Percentiles rank a stretch among this genome's conserved stretches.
phyloP scores from a whole-genome alignment of 768 basidiomycete species.

The Suillus luteus region DNA sequence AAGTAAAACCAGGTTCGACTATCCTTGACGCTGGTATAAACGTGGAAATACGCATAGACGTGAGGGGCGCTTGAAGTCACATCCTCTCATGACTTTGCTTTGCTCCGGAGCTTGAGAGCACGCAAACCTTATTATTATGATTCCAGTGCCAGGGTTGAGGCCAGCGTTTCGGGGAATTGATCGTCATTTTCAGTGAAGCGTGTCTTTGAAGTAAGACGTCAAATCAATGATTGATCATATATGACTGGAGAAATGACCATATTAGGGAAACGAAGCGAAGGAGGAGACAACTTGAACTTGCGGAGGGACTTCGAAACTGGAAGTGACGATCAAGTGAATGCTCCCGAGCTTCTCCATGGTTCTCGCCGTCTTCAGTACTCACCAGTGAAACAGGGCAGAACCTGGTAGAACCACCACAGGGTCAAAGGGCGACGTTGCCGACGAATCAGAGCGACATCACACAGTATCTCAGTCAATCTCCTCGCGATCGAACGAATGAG shows the following conservation, averaged over 20 bases:
- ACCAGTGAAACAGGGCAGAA: constrained; percentile 4
- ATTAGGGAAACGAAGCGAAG: constrained; percentile 2
- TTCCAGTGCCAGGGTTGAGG: neutral
- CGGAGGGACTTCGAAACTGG: constrained; percentile 6
- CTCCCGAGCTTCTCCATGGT: constrained; percentile 6
- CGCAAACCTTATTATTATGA: constrained; percentile 4
- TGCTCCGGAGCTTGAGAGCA: constrained; percentile 2
- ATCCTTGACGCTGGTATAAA: neutral
- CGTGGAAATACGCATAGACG: neutral
- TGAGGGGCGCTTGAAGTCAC: neutral
- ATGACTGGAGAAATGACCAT: neutral
- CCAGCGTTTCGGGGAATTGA: constrained; percentile 3
- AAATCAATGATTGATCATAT: constrained; percentile 3
- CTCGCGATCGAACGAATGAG: constrained; percentile 5
- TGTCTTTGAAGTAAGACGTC: constrained; percentile 3
- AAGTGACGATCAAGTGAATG: constrained; percentile 4
- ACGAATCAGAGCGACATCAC: constrained; percentile 3
- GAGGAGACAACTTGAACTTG: constrained; percentile 3
- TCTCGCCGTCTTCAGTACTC: constrained; percentile 8
- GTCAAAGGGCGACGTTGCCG: constrained; percentile 7
- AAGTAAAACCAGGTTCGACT: neutral
- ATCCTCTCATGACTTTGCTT: neutral
- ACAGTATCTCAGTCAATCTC: constrained; percentile 3
- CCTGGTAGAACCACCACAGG: neutral
- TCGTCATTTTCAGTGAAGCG: constrained; percentile 2